These are phyloP conservation scores for Lathyrus sativus DNA, from an alignment of 306 rosid genomes.

Conservation along the genomic window DNA sequence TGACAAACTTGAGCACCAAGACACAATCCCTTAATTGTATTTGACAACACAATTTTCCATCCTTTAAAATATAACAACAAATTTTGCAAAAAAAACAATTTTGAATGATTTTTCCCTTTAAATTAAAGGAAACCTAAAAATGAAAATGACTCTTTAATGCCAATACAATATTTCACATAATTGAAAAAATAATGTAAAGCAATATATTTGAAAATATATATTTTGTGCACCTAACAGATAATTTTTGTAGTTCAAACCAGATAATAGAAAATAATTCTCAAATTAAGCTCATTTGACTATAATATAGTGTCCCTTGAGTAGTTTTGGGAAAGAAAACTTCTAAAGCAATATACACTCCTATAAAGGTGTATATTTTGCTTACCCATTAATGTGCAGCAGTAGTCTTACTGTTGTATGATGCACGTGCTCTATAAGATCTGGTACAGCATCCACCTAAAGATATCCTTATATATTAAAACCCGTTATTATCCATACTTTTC, in stretches of 20 bases:
- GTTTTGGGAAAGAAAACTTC: constrained; percentile 21
- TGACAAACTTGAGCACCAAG: constrained; percentile 17
- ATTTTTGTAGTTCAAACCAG: constrained; percentile 13
- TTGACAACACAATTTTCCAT: constrained; percentile 15
- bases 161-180: constrained; percentile 8
- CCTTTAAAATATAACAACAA: constrained; percentile 20
- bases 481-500: constrained; percentile 21
- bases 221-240: constrained; percentile 2
- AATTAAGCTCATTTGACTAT: constrained; percentile 27
- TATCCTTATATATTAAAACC: constrained; percentile 41
- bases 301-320: constrained; percentile 17
- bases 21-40: constrained; percentile 19
- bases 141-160: constrained; percentile 23
- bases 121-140: constrained; percentile 25
- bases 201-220: constrained; percentile 6
- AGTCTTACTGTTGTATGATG: constrained; percentile 83
- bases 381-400: constrained; percentile 92
- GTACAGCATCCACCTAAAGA: constrained; percentile 93
- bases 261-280: constrained; percentile 1
- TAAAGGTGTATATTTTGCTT: constrained; percentile 36
- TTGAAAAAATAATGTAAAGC: constrained; percentile 2
- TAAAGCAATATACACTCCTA: constrained; percentile 30
- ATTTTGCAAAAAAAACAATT: constrained; percentile 8
- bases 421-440: constrained; percentile 81
- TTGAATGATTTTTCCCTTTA: not conserved